A percentile compares a stretch with the other conserved stretches of the same genome.
Conservation (phyloP, 257 asterid species). For the Scutellaria barbata region DNA sequence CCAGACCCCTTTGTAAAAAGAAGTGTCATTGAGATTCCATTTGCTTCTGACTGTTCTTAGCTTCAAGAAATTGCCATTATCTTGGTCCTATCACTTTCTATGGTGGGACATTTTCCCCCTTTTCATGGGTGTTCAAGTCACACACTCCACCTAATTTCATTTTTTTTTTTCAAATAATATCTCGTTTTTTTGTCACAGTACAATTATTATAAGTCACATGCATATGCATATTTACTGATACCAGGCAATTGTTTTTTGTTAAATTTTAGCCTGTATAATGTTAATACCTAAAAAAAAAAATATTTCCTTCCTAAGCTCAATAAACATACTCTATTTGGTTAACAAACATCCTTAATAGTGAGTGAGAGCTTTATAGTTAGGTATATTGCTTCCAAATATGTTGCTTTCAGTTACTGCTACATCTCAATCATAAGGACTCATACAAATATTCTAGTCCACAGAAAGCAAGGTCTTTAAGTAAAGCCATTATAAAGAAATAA, state of each 20-base stretch:
- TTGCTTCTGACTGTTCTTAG: conserved; percentile 26
- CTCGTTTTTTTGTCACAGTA: no score
- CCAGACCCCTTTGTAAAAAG: conserved; percentile 10
- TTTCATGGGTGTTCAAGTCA: conserved; percentile 11
- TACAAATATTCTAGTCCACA: conserved; percentile 33
- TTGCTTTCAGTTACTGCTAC: conserved; percentile 36
- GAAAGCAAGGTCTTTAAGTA: conserved; percentile 30
- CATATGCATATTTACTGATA: no score
- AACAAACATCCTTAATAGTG: conserved; percentile 40
- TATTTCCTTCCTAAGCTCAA: conserved; percentile 39
- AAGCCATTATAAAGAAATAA: conserved; percentile 38
- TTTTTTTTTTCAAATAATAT: background rate
- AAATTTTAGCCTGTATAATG: no score
- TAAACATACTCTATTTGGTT: conserved; percentile 51
- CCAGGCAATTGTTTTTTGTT: no score
- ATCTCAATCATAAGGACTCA: conserved; percentile 30
- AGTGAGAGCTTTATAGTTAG: background rate
- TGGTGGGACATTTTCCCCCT: conserved; percentile 25
- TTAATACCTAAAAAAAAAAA: background rate
- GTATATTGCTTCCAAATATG: conserved; percentile 32
- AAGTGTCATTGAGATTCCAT: conserved; percentile 34
- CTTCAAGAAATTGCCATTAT: conserved; percentile 25
- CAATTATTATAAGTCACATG: no score
- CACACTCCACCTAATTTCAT: conserved; percentile 39
- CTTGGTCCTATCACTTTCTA: conserved; percentile 34